Base-by-base conservation (phyloP, 2,329 filamentous ascomycete species). In the Hypoxylon sp. region DNA sequence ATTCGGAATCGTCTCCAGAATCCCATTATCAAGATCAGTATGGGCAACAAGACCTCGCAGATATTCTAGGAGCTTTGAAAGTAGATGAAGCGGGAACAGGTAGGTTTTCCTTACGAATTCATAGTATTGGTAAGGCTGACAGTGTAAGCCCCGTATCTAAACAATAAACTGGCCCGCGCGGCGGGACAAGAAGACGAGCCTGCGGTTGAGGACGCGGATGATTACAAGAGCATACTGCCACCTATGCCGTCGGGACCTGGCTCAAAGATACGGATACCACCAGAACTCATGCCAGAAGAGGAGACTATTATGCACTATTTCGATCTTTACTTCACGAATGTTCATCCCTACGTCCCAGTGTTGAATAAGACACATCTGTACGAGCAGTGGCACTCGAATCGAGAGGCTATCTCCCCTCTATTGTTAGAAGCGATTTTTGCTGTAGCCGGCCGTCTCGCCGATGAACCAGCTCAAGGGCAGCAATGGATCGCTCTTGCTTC, bases 401-500 rank as follows among this genome's bases (percentile, higher is more conserved):
- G 92, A 61, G 86, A 90, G n/a, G 87, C 91, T 0, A 93, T 98
- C 28, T 97, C 95, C 0, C 94, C 94, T 0, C 81, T 98, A 30
- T 85, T 98, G 59, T 81, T 98, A 0, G 94, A 97, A 77, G 92
- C 92, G 6, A 88, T 98, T 17, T 97, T 98, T 76, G 93, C 94
- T 11, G 95, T 96, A 74, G 90, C 93, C 3, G 92, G 92, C 7
- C 86, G 93, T 37, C 84, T 97, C 65, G 89, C 93, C 0, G 93
- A 95, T 68, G 92, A 96, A 68, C 90, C 92, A 4, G 86, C 90
- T 0, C 89, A 95, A 77, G 93, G 93, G 10, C 91, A 94, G 69
- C 93, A 95, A 77, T 98, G 95, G 95, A 86, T 98, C 50, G 93
- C 93, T 28, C 84, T 98, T 66, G 94, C 93, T 60, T 91, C 92